Base-by-base conservation (phyloP, 768 basidiomycete genomes). In the Boletus sp. region DNA sequence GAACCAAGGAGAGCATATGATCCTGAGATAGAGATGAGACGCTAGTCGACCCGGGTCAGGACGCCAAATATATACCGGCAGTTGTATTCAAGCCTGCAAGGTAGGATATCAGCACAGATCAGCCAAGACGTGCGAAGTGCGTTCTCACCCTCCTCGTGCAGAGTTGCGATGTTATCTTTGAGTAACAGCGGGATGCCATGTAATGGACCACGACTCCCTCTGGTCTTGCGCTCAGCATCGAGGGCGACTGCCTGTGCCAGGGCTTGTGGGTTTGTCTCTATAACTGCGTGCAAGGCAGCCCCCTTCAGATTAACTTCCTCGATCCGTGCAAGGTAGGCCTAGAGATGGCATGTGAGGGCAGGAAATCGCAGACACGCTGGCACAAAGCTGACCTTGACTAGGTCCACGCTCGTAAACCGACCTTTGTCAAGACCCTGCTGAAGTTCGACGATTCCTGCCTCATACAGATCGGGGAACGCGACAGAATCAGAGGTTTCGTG, bases 241-340 rank as follows among this genome's bases (percentile, higher is more conserved):
- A 84, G 71, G 0, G 62, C 72, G 7, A 77, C 80, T 7, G 87
- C 86, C 57, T 81, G 77, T 12, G 50, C 58, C 18, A 86, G 69
- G 7, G 83, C 85, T 8, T 75, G 76, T 0, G 83, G 82, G 58
- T 84, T 89, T 9, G 75, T 73, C 66, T 88, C 86, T 33, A 87
- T 72, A 15, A 88, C 77, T 5, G 86, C 85, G 6, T 82, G 82
- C 24, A 87, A 72, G 39, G 70, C 72, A 7, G 84, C 78, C 1
- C 85, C 85, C 55, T 82, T 71, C 29, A 80, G 59, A 63, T 88
- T 87, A 20, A 87, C 86, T 61, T 87, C 84, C 12, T 85, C 82
- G 32, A 87, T 85, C 1, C 85, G 78, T 9, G 82, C 79, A 60
- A 86, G 76, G 66, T 88, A 87, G 2, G 84, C 84, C 86, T 88